phyloP scores from a whole-genome alignment of 257 asterid genomes.

The Fraxinus anomala region DNA sequence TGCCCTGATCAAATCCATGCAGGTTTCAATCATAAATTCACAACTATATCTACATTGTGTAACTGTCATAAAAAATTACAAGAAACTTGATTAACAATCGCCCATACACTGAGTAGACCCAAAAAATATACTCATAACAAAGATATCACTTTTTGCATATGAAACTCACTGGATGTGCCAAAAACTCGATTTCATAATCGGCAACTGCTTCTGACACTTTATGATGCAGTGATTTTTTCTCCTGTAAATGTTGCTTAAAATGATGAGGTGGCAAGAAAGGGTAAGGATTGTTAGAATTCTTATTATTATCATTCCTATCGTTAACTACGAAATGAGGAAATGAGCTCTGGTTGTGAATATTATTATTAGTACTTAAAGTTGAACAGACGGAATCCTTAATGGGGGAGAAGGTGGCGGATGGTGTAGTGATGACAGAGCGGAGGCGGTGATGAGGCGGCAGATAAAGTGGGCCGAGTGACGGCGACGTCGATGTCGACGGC shows the following conservation, averaged over 20 bases:
- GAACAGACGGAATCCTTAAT: slow-evolving; percentile 32
- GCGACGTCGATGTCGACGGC: slow-evolving; percentile 22
- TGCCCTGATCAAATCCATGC: slow-evolving; percentile 4
- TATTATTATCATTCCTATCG: slow-evolving; percentile 20
- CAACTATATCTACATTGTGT: background rate
- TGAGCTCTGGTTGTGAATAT: slow-evolving; percentile 35
- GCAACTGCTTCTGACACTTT: slow-evolving; percentile 44
- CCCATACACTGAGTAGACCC: background rate
- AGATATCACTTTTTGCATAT: background rate
- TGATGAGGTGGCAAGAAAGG: slow-evolving; percentile 53
- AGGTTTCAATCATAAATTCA: background rate
- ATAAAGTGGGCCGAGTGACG: slow-evolving; percentile 52
- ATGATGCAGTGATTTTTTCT: slow-evolving; percentile 32
- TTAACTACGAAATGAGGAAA: slow-evolving; percentile 30
- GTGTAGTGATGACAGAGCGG: slow-evolving; percentile 40
- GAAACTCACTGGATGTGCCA: slow-evolving; percentile 52
- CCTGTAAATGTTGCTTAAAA: slow-evolving; percentile 46
- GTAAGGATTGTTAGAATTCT: slow-evolving; percentile 34
- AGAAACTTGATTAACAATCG: background rate
- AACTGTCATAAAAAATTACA: background rate
- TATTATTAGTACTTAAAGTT: slow-evolving; percentile 22
- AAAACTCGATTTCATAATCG: slow-evolving; percentile 40
- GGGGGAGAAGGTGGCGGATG: slow-evolving; percentile 29
- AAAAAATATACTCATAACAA: background rate
- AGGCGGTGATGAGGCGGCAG: slow-evolving; percentile 82